Base-by-base conservation (phyloP, 2,329 filamentous ascomycete genomes). In the Colletotrichum abscissum region DNA sequence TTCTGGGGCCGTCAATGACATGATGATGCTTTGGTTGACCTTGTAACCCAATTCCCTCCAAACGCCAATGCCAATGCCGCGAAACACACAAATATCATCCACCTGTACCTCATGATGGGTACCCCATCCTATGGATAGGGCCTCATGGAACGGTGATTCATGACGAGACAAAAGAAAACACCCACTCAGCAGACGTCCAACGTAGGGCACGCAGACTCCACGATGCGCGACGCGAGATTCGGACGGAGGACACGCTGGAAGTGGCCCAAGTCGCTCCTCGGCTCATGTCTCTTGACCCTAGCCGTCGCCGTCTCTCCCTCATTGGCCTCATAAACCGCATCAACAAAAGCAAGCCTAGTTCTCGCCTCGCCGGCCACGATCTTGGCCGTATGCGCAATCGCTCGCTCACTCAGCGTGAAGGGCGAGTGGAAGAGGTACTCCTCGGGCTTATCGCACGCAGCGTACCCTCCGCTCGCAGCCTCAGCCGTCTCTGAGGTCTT, bases 341-440 rank as follows among this genome's bases (percentile, higher is more conserved):
- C 67, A 2, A 63, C 71, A 1, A 70, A 66, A 4, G 71, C 67
- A 4, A 73, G 67, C 28, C 52, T 73, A 5, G 33, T 38, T 3
- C 71, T 46, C 16, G 55, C 16, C 26, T 62, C 60, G 14, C 60
- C 60, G 1, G 67, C 71, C 3, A 62, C 71, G 3, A 70, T 46
- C 30, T 35, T 64, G 14, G 75, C 74, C 19, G 72, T 63, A 63
- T 75, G 56, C n/a, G 67, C 56, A 52, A 74, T 65, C 14, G 82
- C 81, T n/a, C 80, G 77, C 68, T 82, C 79, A 42, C 77, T 78
- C 6, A 90, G 79, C 0, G 82, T 86, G 55, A 89, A 89, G 0
- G 83, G 81, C 62, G 88, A 87, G 78, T 85, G 87, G 78, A 89
- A 91, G 2, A 91, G 80, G 72, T 88, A 86, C 14, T 86, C 81